A percentile compares a stretch with the other conserved stretches of the same genome.
Evolutionary conservation across 116 monocot species (phyloP).

Genomic region (Thalassia testudinum): DNA sequence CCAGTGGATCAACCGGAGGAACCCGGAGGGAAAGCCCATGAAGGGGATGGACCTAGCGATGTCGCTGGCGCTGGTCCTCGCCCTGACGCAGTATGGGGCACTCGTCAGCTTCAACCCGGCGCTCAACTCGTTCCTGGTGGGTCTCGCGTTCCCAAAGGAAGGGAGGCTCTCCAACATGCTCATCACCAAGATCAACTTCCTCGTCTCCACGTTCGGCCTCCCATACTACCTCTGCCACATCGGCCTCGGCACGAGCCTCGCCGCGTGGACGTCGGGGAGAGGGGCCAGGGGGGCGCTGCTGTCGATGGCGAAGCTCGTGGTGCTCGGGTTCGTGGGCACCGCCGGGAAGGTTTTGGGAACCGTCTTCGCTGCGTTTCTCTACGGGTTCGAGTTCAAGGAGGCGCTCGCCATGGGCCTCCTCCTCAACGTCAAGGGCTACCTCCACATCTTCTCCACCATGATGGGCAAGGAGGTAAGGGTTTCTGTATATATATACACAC

Average conservation of each 20-base stretch:
- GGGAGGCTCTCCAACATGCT: conserved; percentile 18
- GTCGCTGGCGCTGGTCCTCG: conserved; percentile 3
- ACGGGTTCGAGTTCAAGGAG: conserved; percentile 8
- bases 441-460: conserved; percentile 11
- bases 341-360: conserved; percentile 20
- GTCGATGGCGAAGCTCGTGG: conserved; percentile 2
- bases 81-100: not conserved
- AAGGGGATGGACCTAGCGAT: conserved; percentile 11
- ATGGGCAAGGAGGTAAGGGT: conserved; percentile 2
- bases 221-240: conserved; percentile 14
- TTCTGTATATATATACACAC: too few species aligned
- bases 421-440: conserved; percentile 20
- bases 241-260: conserved; percentile 2
- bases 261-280: not conserved
- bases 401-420: conserved; percentile 16
- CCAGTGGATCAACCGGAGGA: conserved; percentile 15
- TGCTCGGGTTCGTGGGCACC: conserved; percentile 1
- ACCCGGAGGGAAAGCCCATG: conserved; percentile 21
- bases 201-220: conserved; percentile 10
- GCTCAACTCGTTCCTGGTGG: conserved; percentile 16
- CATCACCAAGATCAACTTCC: conserved; percentile 23
- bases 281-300: not conserved
- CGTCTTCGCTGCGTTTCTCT: conserved; percentile 1
- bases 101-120: conserved; percentile 4
- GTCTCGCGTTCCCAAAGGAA: conserved; percentile 15